phyloP scores from a whole-genome alignment of 257 asterid species.

The Scutellaria barbata region DNA sequence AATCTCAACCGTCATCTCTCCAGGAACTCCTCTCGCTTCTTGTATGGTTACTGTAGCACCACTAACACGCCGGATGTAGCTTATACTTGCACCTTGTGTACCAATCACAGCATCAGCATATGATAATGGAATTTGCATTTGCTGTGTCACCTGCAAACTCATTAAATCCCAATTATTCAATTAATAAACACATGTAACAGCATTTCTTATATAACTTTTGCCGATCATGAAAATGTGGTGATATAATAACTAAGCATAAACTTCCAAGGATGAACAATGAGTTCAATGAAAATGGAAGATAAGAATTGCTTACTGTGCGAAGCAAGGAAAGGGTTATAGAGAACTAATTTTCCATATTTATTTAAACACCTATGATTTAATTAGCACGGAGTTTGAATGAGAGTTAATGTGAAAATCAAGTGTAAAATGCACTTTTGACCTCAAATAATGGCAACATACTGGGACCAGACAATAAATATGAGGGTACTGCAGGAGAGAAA shows the following conservation, averaged over 20 bases:
- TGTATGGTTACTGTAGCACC: slow-evolving; percentile 91
- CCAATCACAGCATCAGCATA: slow-evolving; percentile 96
- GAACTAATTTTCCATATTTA: neutral
- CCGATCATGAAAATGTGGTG: neutral
- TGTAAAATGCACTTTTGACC: too few relatives aligned
- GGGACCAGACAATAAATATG: too few relatives aligned
- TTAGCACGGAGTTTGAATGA: neutral
- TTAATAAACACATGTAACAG: neutral
- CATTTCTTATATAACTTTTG: neutral
- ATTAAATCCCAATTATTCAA: neutral
- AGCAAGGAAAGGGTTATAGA: neutral
- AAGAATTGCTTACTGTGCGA: neutral
- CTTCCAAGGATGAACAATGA: neutral
- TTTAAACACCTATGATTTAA: neutral
- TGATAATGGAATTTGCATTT: slow-evolving; percentile 32
- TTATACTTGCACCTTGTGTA: slow-evolving; percentile 76
- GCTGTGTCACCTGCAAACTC: slow-evolving; percentile 28
- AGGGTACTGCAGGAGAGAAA: too few relatives aligned
- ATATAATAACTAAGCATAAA: neutral
- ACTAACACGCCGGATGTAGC: slow-evolving; percentile 88
- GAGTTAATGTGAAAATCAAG: slow-evolving; percentile 4
- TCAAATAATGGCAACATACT: too few relatives aligned
- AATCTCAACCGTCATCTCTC: slow-evolving; percentile 90
- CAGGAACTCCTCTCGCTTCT: slow-evolving; percentile 85
- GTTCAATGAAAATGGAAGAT: neutral